Conservation (phyloP, 2,329 filamentous ascomycete genomes). For the Shiraia bambusicola region DNA sequence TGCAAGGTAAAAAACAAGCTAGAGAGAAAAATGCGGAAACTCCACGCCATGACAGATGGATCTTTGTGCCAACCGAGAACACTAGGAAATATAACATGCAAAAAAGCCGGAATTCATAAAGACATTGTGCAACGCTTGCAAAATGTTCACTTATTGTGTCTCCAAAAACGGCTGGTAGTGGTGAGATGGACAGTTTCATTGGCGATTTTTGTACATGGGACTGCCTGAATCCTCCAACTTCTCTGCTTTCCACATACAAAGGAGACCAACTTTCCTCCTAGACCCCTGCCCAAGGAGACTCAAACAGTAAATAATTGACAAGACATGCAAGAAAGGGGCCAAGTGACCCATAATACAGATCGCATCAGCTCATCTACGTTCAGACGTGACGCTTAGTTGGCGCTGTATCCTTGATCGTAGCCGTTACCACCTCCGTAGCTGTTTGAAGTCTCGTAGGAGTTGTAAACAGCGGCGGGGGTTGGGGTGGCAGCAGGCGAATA, state of each 20-base stretch:
- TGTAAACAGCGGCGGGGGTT: slow-evolving; percentile 15
- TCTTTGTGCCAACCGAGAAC: slow-evolving; percentile 5
- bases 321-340: slow-evolving; percentile 29
- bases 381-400: slow-evolving; percentile 22
- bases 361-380: slow-evolving; percentile 20
- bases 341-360: slow-evolving; percentile 25
- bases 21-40: slow-evolving; percentile 4
- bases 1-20: neutral
- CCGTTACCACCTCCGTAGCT: neutral
- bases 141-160: neutral
- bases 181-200: slow-evolving; percentile 27
- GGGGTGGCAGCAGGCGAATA: slow-evolving; percentile 14
- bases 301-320: slow-evolving; percentile 21
- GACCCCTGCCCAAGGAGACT: slow-evolving; percentile 23
- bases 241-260: slow-evolving; percentile 13
- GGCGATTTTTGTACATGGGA: slow-evolving; percentile 16
- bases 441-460: too few species aligned
- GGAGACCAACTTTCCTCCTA: slow-evolving; percentile 17
- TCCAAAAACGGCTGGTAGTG: neutral
- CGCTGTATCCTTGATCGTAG: slow-evolving; percentile 24
- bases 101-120: slow-evolving; percentile 9
- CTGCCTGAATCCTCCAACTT: slow-evolving; percentile 4
- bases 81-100: neutral
- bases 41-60: slow-evolving; percentile 16
- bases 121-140: slow-evolving; percentile 5